Conservation (phyloP, 139 green algal species). For the Spirogloea muscicola region DNA sequence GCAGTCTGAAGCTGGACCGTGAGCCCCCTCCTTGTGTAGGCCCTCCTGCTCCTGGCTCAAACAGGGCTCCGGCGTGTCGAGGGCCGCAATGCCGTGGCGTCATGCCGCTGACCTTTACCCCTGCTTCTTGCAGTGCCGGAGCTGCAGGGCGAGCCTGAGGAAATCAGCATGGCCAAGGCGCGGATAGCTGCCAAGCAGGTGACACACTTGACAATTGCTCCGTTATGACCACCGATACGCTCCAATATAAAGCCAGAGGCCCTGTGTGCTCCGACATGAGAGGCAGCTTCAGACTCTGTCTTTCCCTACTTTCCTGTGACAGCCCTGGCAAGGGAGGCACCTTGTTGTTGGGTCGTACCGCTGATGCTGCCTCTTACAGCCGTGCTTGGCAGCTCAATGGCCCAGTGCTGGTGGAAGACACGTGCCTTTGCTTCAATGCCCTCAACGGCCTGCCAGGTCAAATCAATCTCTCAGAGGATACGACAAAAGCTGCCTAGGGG, state of each 20-base stretch:
- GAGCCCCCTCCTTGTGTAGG: neutral
- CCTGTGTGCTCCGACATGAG: too few species aligned
- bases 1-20: constrained; percentile 43
- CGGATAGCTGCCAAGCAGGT: constrained; percentile 64
- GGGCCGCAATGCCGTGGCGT: too few species aligned
- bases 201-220: too few species aligned
- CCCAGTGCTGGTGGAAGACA: constrained; percentile 96
- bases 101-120: too few species aligned
- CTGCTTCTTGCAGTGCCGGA: constrained; percentile 67
- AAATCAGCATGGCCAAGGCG: constrained; percentile 90
- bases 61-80: neutral
- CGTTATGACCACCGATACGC: too few species aligned
- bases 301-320: neutral
- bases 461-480: too few species aligned
- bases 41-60: neutral
- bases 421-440: constrained; percentile 94
- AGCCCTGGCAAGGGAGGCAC: too few species aligned
- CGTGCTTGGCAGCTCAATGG: constrained; percentile 65
- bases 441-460: constrained; percentile 74
- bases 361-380: neutral
- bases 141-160: constrained; percentile 87
- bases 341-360: too few species aligned
- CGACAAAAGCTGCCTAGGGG: too few species aligned
- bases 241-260: too few species aligned
- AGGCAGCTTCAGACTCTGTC: neutral